These are phyloP conservation scores for Nakazawaea ambrosiae DNA, from an alignment of 805 yeast genomes.

Conservation along the genomic window DNA sequence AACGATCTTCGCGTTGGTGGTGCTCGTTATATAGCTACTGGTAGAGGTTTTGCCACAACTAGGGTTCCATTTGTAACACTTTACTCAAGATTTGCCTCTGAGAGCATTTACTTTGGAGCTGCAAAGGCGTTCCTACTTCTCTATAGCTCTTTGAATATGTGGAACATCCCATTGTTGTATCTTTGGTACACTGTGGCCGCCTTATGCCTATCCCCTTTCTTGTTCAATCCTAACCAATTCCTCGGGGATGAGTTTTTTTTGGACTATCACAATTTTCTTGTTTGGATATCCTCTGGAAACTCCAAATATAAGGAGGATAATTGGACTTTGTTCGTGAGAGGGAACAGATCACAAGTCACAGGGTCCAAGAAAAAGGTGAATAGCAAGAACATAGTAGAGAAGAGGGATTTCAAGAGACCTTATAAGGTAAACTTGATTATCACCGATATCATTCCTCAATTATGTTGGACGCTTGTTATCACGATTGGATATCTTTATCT, in stretches of 20 bases:
- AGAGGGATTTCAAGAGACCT: constrained; percentile 41
- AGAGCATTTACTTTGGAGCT: constrained; percentile 60
- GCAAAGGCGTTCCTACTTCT: constrained; percentile 43
- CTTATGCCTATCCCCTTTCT: constrained; percentile 61
- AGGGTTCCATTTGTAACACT: constrained; percentile 60
- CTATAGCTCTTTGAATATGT: constrained; percentile 53
- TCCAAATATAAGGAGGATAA: constrained; percentile 25
- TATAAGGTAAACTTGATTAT: constrained; percentile 36
- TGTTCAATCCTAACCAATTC: constrained; percentile 76
- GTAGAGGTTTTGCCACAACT: constrained; percentile 75
- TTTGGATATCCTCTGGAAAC: constrained; percentile 48
- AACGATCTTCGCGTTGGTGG: constrained; percentile 72
- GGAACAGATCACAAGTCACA: constrained; percentile 44
- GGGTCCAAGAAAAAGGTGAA: constrained; percentile 44
- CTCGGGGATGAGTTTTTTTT: constrained; percentile 61
- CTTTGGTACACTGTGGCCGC: constrained; percentile 69
- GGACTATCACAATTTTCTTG: constrained; percentile 52
- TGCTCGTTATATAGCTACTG: constrained; percentile 76
- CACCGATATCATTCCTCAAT: constrained; percentile 33
- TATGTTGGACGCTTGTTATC: constrained; percentile 27
- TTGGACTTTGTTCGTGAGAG: constrained; percentile 44
- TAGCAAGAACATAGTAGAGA: constrained; percentile 31
- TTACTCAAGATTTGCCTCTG: constrained; percentile 63
- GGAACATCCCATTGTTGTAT: constrained; percentile 55
- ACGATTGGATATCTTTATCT: constrained; percentile 43